phyloP scores from a whole-genome alignment of 2,329 filamentous ascomycete species.

The Chaetomium sp. region DNA sequence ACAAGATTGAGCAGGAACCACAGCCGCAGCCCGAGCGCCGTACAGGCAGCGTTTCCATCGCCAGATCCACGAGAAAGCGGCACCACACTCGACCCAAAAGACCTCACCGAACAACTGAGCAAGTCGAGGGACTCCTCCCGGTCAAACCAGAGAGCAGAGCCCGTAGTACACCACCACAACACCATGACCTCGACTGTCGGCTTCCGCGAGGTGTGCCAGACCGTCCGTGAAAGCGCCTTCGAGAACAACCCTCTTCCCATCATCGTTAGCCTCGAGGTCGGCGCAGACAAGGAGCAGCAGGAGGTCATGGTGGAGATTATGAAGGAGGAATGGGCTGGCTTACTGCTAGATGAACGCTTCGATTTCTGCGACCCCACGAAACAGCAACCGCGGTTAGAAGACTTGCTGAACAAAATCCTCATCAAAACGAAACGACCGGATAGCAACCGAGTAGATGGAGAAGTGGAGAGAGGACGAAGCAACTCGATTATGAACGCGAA shows the following conservation, averaged over 20 bases:
- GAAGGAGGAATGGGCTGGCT: conserved; percentile 74
- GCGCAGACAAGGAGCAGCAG: conserved; percentile 76
- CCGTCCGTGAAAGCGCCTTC: conserved; percentile 75
- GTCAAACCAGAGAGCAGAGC: conserved; percentile 48
- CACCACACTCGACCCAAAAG: conserved; percentile 30
- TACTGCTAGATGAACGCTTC: conserved; percentile 58
- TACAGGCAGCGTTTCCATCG: conserved; percentile 21
- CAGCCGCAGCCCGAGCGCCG: conserved; percentile 36
- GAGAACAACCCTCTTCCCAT: conserved; percentile 68
- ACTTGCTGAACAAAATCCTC: conserved; percentile 72
- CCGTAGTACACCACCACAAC: conserved; percentile 73
- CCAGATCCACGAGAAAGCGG: conserved; percentile 21
- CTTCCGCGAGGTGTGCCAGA: conserved; percentile 79
- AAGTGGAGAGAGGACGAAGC: conserved; percentile 25
- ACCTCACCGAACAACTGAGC: conserved; percentile 28
- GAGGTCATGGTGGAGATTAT: conserved; percentile 91
- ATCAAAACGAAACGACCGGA: conserved; percentile 68
- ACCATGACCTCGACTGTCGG: conserved; percentile 80
- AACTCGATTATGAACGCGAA: conserved; percentile 36
- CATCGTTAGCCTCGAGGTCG: conserved; percentile 89
- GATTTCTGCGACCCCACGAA: conserved; percentile 46
- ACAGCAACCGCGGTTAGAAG: conserved; percentile 61
- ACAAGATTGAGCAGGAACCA: conserved; percentile 26
- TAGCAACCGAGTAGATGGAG: conserved; percentile 22
- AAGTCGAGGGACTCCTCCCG: conserved; percentile 20